These are phyloP conservation scores for Hemisphaericaspora nanyangensis DNA, from an alignment of 805 yeast genomes.

Conservation along the genomic window DNA sequence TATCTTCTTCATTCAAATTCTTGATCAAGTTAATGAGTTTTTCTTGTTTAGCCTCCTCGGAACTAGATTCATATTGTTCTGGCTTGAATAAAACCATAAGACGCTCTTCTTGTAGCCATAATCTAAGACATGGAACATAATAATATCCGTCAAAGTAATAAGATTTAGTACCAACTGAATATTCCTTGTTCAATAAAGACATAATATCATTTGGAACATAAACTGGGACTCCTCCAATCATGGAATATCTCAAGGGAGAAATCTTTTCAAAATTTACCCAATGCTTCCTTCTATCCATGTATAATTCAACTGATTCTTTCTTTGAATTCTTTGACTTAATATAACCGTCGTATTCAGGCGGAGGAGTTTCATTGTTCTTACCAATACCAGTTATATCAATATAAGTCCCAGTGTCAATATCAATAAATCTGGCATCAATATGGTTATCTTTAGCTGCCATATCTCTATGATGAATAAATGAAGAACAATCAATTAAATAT, in stretches of 20 bases:
- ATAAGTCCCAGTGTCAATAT: constrained; percentile 51
- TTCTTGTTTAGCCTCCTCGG: constrained; percentile 10
- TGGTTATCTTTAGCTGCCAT: constrained; percentile 19
- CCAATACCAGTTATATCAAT: constrained; percentile 50
- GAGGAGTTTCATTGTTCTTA: constrained; percentile 16
- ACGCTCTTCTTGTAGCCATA: constrained; percentile 18
- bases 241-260: constrained; percentile 49
- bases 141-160: constrained; percentile 17
- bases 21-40: constrained; percentile 12
- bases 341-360: constrained; percentile 15
- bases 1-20: constrained; percentile 18
- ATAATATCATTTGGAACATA: constrained; percentile 25
- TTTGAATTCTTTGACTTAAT: constrained; percentile 17
- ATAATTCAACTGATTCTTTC: constrained; percentile 17
- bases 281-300: constrained; percentile 33
- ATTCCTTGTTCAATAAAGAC: constrained; percentile 25
- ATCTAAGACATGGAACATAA: constrained; percentile 21
- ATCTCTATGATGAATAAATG: constrained; percentile 22
- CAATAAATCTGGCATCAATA: constrained; percentile 48
- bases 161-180: constrained; percentile 20
- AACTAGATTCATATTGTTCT: constrained; percentile 9
- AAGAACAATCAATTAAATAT: constrained; percentile 21
- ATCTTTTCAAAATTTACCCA: constrained; percentile 33
- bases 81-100: constrained; percentile 13
- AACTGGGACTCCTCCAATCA: constrained; percentile 51